Conservation (phyloP, 306 rosid species). For the Trifolium repens region DNA sequence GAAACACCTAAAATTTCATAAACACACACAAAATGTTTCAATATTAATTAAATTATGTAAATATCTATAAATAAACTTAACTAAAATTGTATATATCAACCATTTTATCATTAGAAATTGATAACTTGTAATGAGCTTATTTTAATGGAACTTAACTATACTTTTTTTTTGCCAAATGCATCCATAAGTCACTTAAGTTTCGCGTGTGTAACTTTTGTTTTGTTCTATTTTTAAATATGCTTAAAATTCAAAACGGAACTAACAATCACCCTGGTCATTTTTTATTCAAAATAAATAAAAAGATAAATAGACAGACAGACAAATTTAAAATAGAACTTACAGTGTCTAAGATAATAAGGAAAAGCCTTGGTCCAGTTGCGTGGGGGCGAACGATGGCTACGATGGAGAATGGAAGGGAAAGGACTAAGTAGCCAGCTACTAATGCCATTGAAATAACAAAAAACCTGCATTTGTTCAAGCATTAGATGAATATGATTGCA, state of each 20-base stretch:
- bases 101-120: too few relatives aligned
- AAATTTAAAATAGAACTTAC: constrained; percentile 49
- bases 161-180: too few relatives aligned
- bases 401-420: constrained; percentile 77
- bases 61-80: too few relatives aligned
- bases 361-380: constrained; percentile 62
- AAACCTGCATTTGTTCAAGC: constrained; percentile 58
- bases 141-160: too few relatives aligned
- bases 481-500: neutral
- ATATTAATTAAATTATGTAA: neutral
- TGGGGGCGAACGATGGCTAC: constrained; percentile 75
- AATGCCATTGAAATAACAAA: constrained; percentile 71
- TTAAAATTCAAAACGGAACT: neutral
- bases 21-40: constrained; percentile 8
- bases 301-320: neutral
- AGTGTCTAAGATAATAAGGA: constrained; percentile 69
- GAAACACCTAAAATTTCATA: constrained; percentile 62
- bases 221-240: too few relatives aligned
- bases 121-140: too few relatives aligned
- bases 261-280: neutral
- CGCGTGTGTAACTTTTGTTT: too few relatives aligned
- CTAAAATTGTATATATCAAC: too few relatives aligned
- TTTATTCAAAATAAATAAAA: too few relatives aligned
- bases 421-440: constrained; percentile 73
- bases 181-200: too few relatives aligned